Evolutionary conservation across 805 yeast genomes (phyloP).

Genomic region (Saccharomycopsis capsularis): DNA sequence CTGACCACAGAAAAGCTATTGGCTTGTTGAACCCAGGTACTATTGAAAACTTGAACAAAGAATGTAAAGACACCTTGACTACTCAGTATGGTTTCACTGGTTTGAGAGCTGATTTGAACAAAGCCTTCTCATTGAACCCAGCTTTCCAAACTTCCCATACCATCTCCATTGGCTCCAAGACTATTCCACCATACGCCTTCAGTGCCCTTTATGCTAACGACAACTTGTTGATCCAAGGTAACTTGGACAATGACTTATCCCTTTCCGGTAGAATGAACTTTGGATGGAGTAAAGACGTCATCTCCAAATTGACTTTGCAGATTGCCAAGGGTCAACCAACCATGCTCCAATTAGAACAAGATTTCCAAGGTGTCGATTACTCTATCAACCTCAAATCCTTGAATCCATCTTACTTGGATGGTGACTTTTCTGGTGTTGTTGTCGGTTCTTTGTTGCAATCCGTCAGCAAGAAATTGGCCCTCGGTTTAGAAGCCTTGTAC

Average conservation of each 20-base stretch:
- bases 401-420: constrained; percentile 76
- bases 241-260: constrained; percentile 78
- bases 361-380: constrained; percentile 82
- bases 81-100: constrained; percentile 90
- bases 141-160: constrained; percentile 96
- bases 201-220: constrained; percentile 86
- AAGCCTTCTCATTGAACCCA: constrained; percentile 85
- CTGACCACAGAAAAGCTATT: constrained; percentile 72
- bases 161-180: constrained; percentile 78
- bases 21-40: constrained; percentile 91
- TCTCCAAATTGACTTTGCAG: constrained; percentile 83
- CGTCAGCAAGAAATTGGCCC: constrained; percentile 70
- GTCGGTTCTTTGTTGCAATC: constrained; percentile 89
- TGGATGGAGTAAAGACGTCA: constrained; percentile 75
- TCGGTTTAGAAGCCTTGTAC: constrained; percentile 91
- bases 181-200: constrained; percentile 85
- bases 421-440: constrained; percentile 82
- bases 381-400: constrained; percentile 83
- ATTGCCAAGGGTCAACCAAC: constrained; percentile 83
- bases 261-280: constrained; percentile 85
- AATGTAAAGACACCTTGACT: constrained; percentile 90
- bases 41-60: constrained; percentile 86
- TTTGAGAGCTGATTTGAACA: constrained; percentile 90
- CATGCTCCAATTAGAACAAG: constrained; percentile 95
- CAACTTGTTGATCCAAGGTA: constrained; percentile 81